Evolutionary conservation across 208 protist species (phyloP), one percentile per base, ranked within the genome.

Genomic region (Kentomonas sorsogonicus): DNA sequence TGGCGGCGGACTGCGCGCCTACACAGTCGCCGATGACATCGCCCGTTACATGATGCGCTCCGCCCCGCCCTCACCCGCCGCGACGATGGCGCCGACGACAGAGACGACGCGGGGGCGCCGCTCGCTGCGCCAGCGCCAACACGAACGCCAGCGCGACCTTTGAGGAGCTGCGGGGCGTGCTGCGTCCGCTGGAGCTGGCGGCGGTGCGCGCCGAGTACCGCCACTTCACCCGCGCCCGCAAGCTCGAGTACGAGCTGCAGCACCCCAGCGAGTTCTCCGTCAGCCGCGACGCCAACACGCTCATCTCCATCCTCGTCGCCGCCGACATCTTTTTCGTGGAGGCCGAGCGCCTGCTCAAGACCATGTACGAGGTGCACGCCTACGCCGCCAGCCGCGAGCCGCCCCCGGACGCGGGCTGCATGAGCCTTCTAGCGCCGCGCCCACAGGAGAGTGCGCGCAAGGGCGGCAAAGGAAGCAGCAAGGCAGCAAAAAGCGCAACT

Each of bases 291-390:
- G 66, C 78, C 44, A 77, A 83, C 52, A 79, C 80, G 71, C 64
- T 72, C 46, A 70, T 81, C 38, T 71, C 72, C 13, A 71, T 87
- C 40, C 33, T 82, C 39, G 75, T 87, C 15, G 79, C 68, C 47
- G 78, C 77, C 33, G 69, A 83, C 51, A 72, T 87, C 43, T 83
- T 83, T 48, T 87, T 79, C 64, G 60, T 23, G 0, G 66, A 83
- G 53, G 56, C 77, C 23, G 72, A 80, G 41, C 72, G 78, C 25
- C 58, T 77, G 47, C 31, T 83, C 31, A 67, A 69, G 29, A 72
- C 66, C 18, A 80, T 79, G 72, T 76, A 71, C 33, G 36, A 53
- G 30, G 63, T 87, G 34, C 83, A 87, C 44, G 22, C 33, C 22
- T 87, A 81, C 65, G 69, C 25, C 15, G 10, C 10, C 11, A 54